A percentile compares a stretch with the other conserved stretches of the same genome.
phyloP scores from a whole-genome alignment of 1,284 basidiomycete genomes.

The Cryptococcus amylolentus region DNA sequence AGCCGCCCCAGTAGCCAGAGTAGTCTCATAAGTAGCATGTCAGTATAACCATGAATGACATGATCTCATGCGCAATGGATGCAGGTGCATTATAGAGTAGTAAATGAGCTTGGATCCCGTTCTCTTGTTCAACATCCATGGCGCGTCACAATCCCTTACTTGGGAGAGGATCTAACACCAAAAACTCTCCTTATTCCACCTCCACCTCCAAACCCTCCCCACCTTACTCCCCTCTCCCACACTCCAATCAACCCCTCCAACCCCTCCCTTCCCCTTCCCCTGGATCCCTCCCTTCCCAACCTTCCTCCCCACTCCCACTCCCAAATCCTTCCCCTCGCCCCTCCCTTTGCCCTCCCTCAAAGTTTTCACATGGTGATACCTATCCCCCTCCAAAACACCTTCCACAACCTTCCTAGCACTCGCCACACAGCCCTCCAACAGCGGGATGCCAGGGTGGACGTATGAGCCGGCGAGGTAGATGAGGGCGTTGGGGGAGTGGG shows the following conservation, averaged over 20 bases:
- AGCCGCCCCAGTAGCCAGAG: no score
- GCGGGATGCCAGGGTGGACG: constrained; percentile 49
- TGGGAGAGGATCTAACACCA: constrained; percentile 1
- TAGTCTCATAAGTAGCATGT: no score
- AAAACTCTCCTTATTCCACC: constrained; percentile 3
- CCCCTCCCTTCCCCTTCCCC: neutral
- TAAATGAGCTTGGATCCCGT: neutral
- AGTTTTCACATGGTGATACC: neutral
- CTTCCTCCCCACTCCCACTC: neutral
- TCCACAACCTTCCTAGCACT: constrained; percentile 39
- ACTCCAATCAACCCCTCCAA: constrained; percentile 35
- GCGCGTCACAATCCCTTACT: neutral
- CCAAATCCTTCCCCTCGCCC: neutral
- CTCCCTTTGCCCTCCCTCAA: neutral
- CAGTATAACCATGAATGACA: no score
- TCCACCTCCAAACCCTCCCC: constrained; percentile 35
- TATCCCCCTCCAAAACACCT: constrained; percentile 15
- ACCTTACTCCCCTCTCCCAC: constrained; percentile 25
- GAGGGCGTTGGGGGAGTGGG: constrained; percentile 11
- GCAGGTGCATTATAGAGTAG: no score
- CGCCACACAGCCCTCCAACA: constrained; percentile 50
- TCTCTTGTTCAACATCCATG: neutral
- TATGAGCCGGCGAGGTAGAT: constrained; percentile 47
- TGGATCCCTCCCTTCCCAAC: neutral
- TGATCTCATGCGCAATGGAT: no score